These are phyloP conservation scores for Beauveria pseudobassiana DNA, from an alignment of 2,329 filamentous ascomycete species.

Conservation along the genomic window DNA sequence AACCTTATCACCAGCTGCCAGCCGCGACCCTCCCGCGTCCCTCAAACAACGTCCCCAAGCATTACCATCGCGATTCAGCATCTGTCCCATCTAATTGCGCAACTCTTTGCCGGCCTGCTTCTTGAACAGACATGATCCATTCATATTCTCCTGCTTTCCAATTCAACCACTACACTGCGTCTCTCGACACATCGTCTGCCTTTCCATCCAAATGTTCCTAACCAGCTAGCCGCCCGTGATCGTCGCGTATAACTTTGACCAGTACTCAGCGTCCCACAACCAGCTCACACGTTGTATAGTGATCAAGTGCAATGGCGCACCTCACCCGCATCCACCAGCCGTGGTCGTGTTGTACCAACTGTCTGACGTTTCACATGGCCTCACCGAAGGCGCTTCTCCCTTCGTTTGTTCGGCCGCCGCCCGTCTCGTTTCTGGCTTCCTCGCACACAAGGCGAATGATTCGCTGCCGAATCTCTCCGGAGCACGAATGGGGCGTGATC, in stretches of 20 bases:
- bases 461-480: not conserved
- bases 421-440: not conserved
- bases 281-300: not conserved
- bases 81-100: not conserved
- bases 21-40: not conserved
- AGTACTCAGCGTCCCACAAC: not conserved
- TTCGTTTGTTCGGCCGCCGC: not conserved
- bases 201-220: not conserved
- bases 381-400: not conserved
- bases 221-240: not conserved
- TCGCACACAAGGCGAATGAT: not conserved
- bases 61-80: not conserved
- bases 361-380: slow-evolving; percentile 3
- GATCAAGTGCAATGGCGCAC: not conserved
- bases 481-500: not conserved
- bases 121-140: not conserved
- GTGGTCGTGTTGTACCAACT: not conserved
- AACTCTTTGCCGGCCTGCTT: not conserved
- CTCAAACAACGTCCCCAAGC: not conserved
- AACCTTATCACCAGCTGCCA: not conserved
- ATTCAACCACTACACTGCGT: not conserved
- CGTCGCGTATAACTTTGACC: not conserved
- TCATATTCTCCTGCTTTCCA: not conserved
- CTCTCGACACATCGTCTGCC: not conserved
- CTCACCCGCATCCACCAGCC: not conserved